Conservation (phyloP, 2,329 filamentous ascomycete genomes). For the Epichloe elymi region DNA sequence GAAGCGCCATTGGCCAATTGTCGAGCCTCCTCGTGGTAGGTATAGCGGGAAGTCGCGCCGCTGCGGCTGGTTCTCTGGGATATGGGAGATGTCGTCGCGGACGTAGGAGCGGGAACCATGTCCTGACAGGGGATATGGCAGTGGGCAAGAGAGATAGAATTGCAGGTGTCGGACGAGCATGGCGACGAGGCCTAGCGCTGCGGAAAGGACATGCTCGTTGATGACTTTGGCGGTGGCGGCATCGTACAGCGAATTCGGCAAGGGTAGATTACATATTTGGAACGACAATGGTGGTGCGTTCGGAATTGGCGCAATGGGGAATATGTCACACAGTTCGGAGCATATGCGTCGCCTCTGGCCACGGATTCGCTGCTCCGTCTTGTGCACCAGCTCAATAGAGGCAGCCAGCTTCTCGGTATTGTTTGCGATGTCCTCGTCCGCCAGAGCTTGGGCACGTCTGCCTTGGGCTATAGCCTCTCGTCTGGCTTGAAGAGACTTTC, state of each 20-base stretch:
- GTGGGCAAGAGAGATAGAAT: conserved; percentile 63
- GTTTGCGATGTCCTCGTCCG: conserved; percentile 47
- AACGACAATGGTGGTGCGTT: conserved; percentile 57
- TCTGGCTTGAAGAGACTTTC: conserved; percentile 50
- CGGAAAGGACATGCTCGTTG: conserved; percentile 61
- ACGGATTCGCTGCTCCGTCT: conserved; percentile 52
- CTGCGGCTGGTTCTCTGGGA: conserved; percentile 32
- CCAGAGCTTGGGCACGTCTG: conserved; percentile 42
- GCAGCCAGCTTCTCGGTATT: conserved; percentile 45
- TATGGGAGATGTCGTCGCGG: conserved; percentile 56
- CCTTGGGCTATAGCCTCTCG: conserved; percentile 55
- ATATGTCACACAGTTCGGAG: conserved; percentile 67
- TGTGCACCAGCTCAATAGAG: conserved; percentile 39
- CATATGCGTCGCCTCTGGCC: conserved; percentile 84
- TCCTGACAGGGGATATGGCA: conserved; percentile 68
- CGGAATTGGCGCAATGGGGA: conserved; percentile 57
- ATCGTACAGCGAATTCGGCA: conserved; percentile 73
- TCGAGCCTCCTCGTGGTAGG: conserved; percentile 44
- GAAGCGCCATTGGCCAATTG: conserved; percentile 69
- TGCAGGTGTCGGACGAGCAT: conserved; percentile 65
- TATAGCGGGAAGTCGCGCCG: conserved; percentile 73
- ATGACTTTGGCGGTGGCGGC: conserved; percentile 27
- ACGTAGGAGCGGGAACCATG: conserved; percentile 65
- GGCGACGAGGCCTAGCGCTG: conserved; percentile 68
- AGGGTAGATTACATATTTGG: conserved; percentile 62